A percentile compares a stretch with the other conserved stretches of the same genome.
phyloP scores from a whole-genome alignment of 1,284 basidiomycete genomes.

The Puccinia hordei region DNA sequence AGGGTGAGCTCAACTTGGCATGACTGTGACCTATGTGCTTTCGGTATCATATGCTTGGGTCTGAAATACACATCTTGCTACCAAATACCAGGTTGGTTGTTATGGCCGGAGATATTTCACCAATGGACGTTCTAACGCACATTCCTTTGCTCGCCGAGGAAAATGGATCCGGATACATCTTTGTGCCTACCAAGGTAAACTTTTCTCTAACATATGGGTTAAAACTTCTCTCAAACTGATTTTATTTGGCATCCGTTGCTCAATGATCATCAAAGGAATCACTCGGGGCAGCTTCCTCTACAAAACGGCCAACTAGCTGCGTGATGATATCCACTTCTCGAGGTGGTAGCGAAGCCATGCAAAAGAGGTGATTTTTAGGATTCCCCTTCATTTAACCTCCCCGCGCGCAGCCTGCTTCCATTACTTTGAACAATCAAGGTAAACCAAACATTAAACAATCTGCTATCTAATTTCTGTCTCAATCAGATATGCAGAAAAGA shows the following conservation, averaged over 20 bases:
- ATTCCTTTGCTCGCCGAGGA: constrained; percentile 94
- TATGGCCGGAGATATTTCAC: constrained; percentile 94
- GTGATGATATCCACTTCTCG: constrained; percentile 72
- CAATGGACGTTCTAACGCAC: constrained; percentile 97
- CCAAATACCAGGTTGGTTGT: constrained; percentile 67
- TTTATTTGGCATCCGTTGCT: constrained; percentile 57
- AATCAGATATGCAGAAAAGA: constrained; percentile 41
- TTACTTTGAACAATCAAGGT: not conserved
- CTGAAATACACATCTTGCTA: not conserved
- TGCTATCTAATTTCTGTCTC: not conserved
- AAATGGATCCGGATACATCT: constrained; percentile 86
- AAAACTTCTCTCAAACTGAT: not conserved
- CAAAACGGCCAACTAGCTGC: constrained; percentile 96
- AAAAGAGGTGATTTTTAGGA: constrained; percentile 31
- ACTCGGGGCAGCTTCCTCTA: constrained; percentile 89
- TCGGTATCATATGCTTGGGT: constrained; percentile 29
- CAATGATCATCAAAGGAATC: constrained; percentile 82
- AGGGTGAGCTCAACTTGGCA: constrained; percentile 66
- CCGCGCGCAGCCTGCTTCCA: too few relatives aligned
- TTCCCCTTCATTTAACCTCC: not conserved
- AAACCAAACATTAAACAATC: not conserved
- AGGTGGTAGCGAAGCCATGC: constrained; percentile 40
- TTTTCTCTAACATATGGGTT: not conserved
- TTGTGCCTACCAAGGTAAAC: constrained; percentile 57
- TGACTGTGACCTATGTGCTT: not conserved